Evolutionary conservation across 2,329 filamentous ascomycete genomes (phyloP).

Genomic region (Talaromyces sp.): DNA sequence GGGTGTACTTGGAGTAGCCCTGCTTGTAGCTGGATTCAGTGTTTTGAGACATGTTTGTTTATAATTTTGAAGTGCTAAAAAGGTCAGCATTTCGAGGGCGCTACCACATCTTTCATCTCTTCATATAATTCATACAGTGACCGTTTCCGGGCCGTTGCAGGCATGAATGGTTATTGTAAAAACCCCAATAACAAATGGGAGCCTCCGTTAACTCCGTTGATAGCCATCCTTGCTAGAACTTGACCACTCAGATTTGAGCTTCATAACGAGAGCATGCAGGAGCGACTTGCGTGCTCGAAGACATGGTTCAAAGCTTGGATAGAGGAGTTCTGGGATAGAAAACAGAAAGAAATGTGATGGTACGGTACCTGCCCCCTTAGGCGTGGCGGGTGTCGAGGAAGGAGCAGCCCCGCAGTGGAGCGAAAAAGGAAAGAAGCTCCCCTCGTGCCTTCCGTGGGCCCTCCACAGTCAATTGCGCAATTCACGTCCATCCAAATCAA

Average conservation of each 20-base stretch:
- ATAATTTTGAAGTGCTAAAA: neutral
- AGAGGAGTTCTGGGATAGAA: neutral
- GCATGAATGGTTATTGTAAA: neutral
- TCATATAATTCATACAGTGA: neutral
- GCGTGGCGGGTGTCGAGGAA: neutral
- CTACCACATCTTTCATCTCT: neutral
- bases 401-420: conserved; percentile 3
- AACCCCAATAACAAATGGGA: neutral
- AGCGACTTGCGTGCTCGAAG: neutral
- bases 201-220: neutral
- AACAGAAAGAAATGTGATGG: neutral
- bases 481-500: neutral
- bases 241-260: neutral
- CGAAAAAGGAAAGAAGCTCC: conserved; percentile 1
- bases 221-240: neutral
- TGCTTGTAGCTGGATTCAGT: conserved; percentile 22
- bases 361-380: no score
- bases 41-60: conserved; percentile 19
- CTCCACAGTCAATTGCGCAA: neutral
- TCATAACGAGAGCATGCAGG: neutral
- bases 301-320: no score
- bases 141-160: conserved; percentile 6
- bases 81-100: neutral
- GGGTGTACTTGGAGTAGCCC: conserved; percentile 43
- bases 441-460: neutral